Base-by-base conservation (phyloP, 345 rosid genomes). In the Euphorbia lathyris region DNA sequence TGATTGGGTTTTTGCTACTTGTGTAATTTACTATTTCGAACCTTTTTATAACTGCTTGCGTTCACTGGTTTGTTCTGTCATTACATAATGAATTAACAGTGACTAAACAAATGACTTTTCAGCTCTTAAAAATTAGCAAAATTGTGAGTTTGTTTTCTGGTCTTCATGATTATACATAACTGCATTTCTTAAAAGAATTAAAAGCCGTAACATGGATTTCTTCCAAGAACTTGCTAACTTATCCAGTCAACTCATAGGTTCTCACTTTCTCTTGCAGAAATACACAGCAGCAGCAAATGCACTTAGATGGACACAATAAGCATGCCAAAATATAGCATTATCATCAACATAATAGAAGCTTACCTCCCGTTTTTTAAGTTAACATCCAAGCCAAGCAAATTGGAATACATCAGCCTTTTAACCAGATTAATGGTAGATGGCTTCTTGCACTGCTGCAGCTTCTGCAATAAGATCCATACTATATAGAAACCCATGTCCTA, bases 291-390 rank as follows among this genome's bases (percentile, higher is more conserved):
- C 20, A 19, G 23, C 23, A 51, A 19, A 51, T 14, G 56, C 56
- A 51, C 56, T 19, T 19, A 19, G 9, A 51, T 19, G 25, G 20
- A 58, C 20, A 29, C 72, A 30, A 22, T 3, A 38, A 71, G 61
- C 23, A 72, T 32, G 36, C 25, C 38, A 25, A 1, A 42, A 51
- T 25, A 40, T 52, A 57, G n/a, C 45, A 64, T 25, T 19, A 68
- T 32, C 22, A 26, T 47, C 42, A 30, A 67, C 53, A 59, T 43
- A 30, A 66, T 48, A 61, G 71, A 56, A 76, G 65, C 80, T 72
- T 34, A 90, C 97, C 90, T 88, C 74, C 97, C 97, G 76, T 85
- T 92, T 83, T 83, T 95, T 69, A 95, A 77, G 82, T 77, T 85
- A 48, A 78, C 84, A 67, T 95, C 92, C 75, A 92, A 67, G 58